Evolutionary conservation across 2,329 filamentous ascomycete species (phyloP).

Genomic region (Fusarium hainanense): DNA sequence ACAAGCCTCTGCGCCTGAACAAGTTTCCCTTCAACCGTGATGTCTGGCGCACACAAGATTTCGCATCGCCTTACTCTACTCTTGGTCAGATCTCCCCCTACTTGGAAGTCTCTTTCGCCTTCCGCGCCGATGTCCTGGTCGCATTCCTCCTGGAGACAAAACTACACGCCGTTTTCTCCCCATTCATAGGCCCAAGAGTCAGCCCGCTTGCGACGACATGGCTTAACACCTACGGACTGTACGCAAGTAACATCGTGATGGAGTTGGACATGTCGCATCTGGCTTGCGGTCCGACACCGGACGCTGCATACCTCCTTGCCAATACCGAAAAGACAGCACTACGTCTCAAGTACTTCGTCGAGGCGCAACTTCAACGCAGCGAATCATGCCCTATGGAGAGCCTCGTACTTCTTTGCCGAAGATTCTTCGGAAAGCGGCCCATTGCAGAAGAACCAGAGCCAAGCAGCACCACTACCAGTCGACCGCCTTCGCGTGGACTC

Average conservation of each 20-base stretch:
- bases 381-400: constrained; percentile 42
- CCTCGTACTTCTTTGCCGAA: constrained; percentile 51
- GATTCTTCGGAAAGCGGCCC: constrained; percentile 48
- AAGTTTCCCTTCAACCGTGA: constrained; percentile 42
- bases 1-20: constrained; percentile 48
- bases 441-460: not conserved
- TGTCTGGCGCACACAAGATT: constrained; percentile 52
- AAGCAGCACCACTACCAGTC: constrained; percentile 21
- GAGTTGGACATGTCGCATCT: constrained; percentile 57
- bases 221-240: constrained; percentile 50
- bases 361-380: constrained; percentile 39
- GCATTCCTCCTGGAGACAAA: constrained; percentile 49
- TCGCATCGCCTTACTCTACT: constrained; percentile 46
- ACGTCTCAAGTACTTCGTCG: constrained; percentile 47
- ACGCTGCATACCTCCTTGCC: constrained; percentile 41
- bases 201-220: constrained; percentile 52
- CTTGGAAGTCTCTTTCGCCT: constrained; percentile 48
- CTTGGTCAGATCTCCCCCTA: constrained; percentile 44
- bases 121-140: constrained; percentile 53
- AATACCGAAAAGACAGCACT: constrained; percentile 40
- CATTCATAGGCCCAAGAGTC: constrained; percentile 48
- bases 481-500: constrained; percentile 13
- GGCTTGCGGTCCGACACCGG: constrained; percentile 46
- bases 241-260: constrained; percentile 52
- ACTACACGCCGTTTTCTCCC: constrained; percentile 55